Evolutionary conservation across 1,284 basidiomycete genomes (phyloP).

Genomic region (Heterobasidion occidentale): DNA sequence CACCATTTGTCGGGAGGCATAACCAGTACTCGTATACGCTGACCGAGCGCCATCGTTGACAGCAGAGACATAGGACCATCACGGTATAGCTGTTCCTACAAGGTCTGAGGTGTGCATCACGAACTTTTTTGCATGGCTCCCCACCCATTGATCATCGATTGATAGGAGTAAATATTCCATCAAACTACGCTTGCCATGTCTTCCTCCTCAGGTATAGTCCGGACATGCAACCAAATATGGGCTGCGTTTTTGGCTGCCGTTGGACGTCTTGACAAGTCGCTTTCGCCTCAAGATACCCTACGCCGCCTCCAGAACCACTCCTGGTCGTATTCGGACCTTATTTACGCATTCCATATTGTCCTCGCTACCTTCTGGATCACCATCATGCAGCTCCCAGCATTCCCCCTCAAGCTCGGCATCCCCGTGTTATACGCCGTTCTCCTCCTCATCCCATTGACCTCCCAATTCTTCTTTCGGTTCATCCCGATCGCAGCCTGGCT

Average conservation of each 20-base stretch:
- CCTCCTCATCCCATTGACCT: slow-evolving; percentile 80
- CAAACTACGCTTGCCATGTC: slow-evolving; percentile 3
- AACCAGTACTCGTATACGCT: too few species aligned
- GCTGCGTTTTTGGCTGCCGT: slow-evolving; percentile 54
- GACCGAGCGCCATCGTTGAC: too few species aligned
- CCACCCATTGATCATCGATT: neutral
- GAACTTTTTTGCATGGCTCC: too few species aligned
- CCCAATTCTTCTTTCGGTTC: slow-evolving; percentile 89
- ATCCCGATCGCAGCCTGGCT: slow-evolving; percentile 84
- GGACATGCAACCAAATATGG: slow-evolving; percentile 23
- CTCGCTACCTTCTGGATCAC: slow-evolving; percentile 70
- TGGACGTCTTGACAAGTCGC: slow-evolving; percentile 68
- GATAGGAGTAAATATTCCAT: neutral
- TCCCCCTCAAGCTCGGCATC: slow-evolving; percentile 75
- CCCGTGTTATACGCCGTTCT: slow-evolving; percentile 66
- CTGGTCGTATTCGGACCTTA: slow-evolving; percentile 51
- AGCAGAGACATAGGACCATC: too few species aligned
- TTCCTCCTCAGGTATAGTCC: slow-evolving; percentile 4
- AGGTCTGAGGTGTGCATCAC: too few species aligned
- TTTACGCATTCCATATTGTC: slow-evolving; percentile 59
- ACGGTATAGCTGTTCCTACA: too few species aligned
- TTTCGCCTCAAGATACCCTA: slow-evolving; percentile 67
- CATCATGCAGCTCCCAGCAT: slow-evolving; percentile 68
- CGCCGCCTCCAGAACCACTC: slow-evolving; percentile 50
- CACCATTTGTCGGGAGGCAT: too few species aligned